Percentiles rank a stretch among this genome's conserved stretches.
Conservation (phyloP, 805 yeast species). For the Saturnispora diversa region DNA sequence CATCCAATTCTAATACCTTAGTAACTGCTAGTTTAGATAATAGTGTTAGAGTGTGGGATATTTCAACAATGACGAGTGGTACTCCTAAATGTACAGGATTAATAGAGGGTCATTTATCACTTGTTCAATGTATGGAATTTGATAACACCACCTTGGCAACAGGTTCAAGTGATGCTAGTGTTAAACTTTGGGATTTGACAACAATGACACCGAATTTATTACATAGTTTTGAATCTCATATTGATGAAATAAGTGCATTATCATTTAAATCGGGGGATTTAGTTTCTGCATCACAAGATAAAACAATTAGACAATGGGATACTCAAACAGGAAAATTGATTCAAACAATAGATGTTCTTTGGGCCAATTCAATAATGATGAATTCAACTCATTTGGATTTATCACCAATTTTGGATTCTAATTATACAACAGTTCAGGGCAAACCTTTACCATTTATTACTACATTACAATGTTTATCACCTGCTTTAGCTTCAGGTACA, state of each 20-base stretch:
- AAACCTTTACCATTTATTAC: constrained; percentile 42
- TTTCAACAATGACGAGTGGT: constrained; percentile 30
- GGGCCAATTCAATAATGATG: constrained; percentile 40
- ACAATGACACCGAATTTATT: constrained; percentile 24
- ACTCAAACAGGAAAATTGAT: constrained; percentile 53
- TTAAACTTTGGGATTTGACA: constrained; percentile 51
- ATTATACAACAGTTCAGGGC: constrained; percentile 2
- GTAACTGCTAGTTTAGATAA: constrained; percentile 76
- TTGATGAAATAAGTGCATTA: constrained; percentile 58
- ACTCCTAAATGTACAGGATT: constrained; percentile 42
- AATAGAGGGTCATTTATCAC: constrained; percentile 53
- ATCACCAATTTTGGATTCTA: constrained; percentile 8
- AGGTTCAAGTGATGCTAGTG: constrained; percentile 57
- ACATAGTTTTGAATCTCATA: constrained; percentile 52
- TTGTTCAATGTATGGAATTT: constrained; percentile 54
- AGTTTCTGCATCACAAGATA: constrained; percentile 63
- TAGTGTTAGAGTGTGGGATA: constrained; percentile 78
- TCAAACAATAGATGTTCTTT: constrained; percentile 62
- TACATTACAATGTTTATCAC: constrained; percentile 63
- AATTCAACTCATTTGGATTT: constrained; percentile 13
- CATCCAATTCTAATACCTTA: constrained; percentile 67
- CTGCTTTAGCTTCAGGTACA: constrained; percentile 73
- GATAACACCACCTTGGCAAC: constrained; percentile 37
- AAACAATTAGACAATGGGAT: constrained; percentile 74
- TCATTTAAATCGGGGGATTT: constrained; percentile 45